These are phyloP conservation scores for Oryza meyeriana DNA, from an alignment of 176 grass and related monocot species.

Conservation along the genomic window DNA sequence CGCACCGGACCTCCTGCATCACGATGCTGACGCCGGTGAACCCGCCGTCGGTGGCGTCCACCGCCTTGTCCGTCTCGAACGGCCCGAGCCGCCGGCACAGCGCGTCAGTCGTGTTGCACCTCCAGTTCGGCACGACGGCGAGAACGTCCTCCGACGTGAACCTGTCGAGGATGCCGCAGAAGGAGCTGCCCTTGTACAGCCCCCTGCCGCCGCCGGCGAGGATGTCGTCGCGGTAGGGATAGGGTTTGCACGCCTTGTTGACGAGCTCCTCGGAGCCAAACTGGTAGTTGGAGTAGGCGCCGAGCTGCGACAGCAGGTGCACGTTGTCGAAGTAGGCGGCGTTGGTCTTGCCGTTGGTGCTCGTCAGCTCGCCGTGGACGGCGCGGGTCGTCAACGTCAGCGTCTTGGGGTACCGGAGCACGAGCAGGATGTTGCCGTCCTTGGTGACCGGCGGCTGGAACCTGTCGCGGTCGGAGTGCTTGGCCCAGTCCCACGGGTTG, in stretches of 20 bases:
- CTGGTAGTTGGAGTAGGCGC: slow-evolving; percentile 75
- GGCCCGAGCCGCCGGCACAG: slow-evolving; percentile 57
- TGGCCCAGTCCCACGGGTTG: slow-evolving; percentile 60
- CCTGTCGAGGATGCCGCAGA: slow-evolving; percentile 73
- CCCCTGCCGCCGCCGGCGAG: slow-evolving; percentile 33
- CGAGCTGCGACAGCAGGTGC: slow-evolving; percentile 58
- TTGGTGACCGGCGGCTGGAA: slow-evolving; percentile 39
- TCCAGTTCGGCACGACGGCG: slow-evolving; percentile 57
- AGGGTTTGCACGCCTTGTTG: slow-evolving; percentile 43
- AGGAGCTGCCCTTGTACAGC: slow-evolving; percentile 58
- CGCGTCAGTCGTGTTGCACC: slow-evolving; percentile 59
- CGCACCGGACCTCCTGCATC: slow-evolving; percentile 84
- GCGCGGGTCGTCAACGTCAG: slow-evolving; percentile 60
- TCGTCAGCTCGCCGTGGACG: slow-evolving; percentile 57
- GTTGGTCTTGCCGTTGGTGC: slow-evolving; percentile 45
- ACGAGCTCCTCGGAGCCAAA: slow-evolving; percentile 68
- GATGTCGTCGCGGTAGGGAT: slow-evolving; percentile 55
- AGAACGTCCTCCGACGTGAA: slow-evolving; percentile 60
- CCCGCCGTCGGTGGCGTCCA: slow-evolving; percentile 40
- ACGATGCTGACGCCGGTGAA: slow-evolving; percentile 51
- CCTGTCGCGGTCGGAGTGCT: slow-evolving; percentile 39
- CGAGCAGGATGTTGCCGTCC: slow-evolving; percentile 47
- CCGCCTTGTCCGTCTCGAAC: slow-evolving; percentile 44
- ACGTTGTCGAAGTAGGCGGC: slow-evolving; percentile 58
- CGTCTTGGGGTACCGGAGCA: slow-evolving; percentile 59